Percentiles rank a stretch among this genome's conserved stretches.
These are phyloP conservation scores for Pseudogymnoascus pannorum DNA, from an alignment of 2,329 filamentous ascomycete species.

Conservation along the genomic window DNA sequence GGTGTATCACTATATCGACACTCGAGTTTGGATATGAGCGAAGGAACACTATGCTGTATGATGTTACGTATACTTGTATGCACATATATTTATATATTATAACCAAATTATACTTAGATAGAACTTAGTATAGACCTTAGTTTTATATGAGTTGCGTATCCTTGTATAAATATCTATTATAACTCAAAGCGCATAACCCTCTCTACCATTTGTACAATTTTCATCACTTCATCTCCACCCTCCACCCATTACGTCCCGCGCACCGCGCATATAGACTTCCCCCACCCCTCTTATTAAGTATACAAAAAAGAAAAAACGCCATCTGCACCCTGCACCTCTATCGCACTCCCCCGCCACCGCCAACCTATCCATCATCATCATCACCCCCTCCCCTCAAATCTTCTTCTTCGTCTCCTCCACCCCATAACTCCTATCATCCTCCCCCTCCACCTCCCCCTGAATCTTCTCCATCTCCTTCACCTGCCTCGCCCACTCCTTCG, in stretches of 20 bases:
- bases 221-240: not conserved
- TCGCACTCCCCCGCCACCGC: not conserved
- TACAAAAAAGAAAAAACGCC: not conserved
- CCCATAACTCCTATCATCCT: conserved; percentile 27
- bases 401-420: conserved; percentile 6
- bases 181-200: not conserved
- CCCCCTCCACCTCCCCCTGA: conserved; percentile 45
- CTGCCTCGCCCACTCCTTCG: conserved; percentile 73
- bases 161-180: not conserved
- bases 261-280: not conserved
- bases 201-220: not conserved
- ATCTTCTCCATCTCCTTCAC: conserved; percentile 62
- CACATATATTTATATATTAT: not conserved
- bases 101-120: no score
- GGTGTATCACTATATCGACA: not conserved
- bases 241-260: not conserved
- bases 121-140: no score
- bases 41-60: not conserved
- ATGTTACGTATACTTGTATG: not conserved
- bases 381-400: not conserved
- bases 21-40: no score
- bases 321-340: not conserved
- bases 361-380: not conserved
- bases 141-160: no score
- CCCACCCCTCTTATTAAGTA: not conserved